Evolutionary conservation across 495 filamentous ascomycete species (phyloP).

Genomic region (Staphylotrichum tortipilum): DNA sequence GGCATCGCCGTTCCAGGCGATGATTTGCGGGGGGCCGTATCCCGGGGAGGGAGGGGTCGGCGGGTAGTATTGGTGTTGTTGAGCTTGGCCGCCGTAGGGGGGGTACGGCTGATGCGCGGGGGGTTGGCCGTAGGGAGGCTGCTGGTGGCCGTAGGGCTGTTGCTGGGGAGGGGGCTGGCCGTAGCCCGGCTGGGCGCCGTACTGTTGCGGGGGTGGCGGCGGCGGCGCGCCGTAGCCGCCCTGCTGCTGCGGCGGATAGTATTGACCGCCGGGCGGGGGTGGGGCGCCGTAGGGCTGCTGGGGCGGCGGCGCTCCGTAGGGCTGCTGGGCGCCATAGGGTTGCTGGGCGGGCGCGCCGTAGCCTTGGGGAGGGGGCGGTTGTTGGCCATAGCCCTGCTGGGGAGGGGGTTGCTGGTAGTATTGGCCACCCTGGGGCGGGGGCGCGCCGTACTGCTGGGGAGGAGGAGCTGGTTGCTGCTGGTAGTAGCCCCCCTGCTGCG

Average conservation of each 20-base stretch:
- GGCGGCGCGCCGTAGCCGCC: constrained; percentile 14
- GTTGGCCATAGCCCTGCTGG: constrained; percentile 7
- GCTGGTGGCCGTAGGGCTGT: constrained; percentile 7
- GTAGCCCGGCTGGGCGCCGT: constrained; percentile 8
- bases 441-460: constrained; percentile 15
- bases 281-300: constrained; percentile 7
- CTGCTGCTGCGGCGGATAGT: constrained; percentile 7
- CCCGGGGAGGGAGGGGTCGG: constrained; percentile 52
- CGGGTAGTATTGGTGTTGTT: constrained; percentile 27
- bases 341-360: constrained; percentile 11
- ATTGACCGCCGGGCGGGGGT: constrained; percentile 4
- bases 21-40: constrained; percentile 53
- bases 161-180: constrained; percentile 8
- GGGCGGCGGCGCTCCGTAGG: constrained; percentile 10
- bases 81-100: too few species aligned
- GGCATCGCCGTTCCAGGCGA: constrained; percentile 51
- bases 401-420: constrained; percentile 14
- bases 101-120: constrained; percentile 32
- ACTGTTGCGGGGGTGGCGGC: constrained; percentile 13
- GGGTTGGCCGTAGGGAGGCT: constrained; percentile 22
- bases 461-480: constrained; percentile 21
- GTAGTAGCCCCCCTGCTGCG: constrained; percentile 23
- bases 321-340: constrained; percentile 6
- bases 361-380: constrained; percentile 1
- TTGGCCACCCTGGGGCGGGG: constrained; percentile 9